phyloP scores from a whole-genome alignment of 2,329 filamentous ascomycete genomes.

The Stemphylium lycopersici region DNA sequence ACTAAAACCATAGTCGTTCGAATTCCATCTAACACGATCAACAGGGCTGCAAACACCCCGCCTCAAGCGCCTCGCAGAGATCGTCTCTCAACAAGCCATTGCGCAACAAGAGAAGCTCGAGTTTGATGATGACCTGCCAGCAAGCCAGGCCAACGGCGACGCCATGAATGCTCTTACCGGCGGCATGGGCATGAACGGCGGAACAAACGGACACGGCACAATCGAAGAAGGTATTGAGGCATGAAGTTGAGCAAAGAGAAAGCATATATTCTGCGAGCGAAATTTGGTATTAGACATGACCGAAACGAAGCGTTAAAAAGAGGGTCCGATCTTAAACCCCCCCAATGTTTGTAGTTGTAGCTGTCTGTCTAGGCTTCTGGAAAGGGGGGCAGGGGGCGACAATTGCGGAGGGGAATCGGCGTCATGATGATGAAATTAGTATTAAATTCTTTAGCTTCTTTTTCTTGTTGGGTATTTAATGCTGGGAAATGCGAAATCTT shows the following conservation, averaged over 20 bases:
- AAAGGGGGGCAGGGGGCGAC: neutral
- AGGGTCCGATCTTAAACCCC: slow-evolving; percentile 1
- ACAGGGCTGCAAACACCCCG: slow-evolving; percentile 93
- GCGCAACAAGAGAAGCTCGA: slow-evolving; percentile 90
- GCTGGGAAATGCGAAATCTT: slow-evolving; percentile 10
- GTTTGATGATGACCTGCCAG: slow-evolving; percentile 40
- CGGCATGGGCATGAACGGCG: slow-evolving; percentile 21
- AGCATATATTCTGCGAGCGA: slow-evolving; percentile 16
- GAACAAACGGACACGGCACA: slow-evolving; percentile 23
- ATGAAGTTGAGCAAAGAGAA: slow-evolving; percentile 8
- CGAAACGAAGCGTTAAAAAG: slow-evolving; percentile 6
- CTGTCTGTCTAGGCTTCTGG: slow-evolving; percentile 9
- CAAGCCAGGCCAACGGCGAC: slow-evolving; percentile 25
- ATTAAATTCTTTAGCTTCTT: neutral
- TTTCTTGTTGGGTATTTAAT: slow-evolving; percentile 13
- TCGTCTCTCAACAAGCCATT: slow-evolving; percentile 94
- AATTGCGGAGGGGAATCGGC: slow-evolving; percentile 1
- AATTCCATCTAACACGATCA: slow-evolving; percentile 34
- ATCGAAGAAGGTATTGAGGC: slow-evolving; percentile 28
- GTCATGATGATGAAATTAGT: neutral
- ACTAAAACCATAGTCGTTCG: neutral
- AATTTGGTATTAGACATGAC: slow-evolving; percentile 19
- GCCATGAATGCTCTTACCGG: slow-evolving; percentile 26
- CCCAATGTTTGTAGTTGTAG: slow-evolving; percentile 9
- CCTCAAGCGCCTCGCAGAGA: slow-evolving; percentile 95